Evolutionary conservation across 768 basidiomycete genomes (phyloP).

Genomic region (Suillus subalutaceus): DNA sequence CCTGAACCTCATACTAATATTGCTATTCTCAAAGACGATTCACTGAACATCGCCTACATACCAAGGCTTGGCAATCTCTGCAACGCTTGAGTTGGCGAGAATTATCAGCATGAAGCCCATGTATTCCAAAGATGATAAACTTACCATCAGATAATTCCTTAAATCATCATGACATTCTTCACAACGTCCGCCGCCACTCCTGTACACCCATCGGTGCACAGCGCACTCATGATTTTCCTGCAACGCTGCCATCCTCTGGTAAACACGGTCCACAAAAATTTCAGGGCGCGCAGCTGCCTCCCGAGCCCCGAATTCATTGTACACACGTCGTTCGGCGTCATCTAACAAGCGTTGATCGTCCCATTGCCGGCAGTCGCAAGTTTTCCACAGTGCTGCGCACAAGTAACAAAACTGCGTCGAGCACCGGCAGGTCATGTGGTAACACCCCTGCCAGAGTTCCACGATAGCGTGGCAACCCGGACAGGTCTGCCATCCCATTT

Average conservation of each 20-base stretch:
- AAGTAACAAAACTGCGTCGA: conserved; percentile 62
- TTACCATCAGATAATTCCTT: conserved; percentile 49
- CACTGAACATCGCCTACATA: conserved; percentile 30
- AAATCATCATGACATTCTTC: conserved; percentile 47
- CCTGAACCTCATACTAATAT: background rate
- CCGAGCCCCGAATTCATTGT: conserved; percentile 25
- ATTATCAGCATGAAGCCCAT: background rate
- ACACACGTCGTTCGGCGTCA: conserved; percentile 28
- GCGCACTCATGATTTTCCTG: conserved; percentile 58
- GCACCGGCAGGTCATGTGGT: conserved; percentile 63
- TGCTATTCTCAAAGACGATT: conserved; percentile 20
- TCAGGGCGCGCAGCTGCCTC: conserved; percentile 20
- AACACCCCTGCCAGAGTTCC: conserved; percentile 60
- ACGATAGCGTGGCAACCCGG: conserved; percentile 59
- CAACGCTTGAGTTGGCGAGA: conserved; percentile 23
- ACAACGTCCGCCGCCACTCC: conserved; percentile 46
- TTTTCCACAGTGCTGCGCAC: conserved; percentile 65
- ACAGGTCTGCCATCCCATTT: conserved; percentile 63
- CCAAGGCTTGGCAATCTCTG: conserved; percentile 24
- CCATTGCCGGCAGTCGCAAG: conserved; percentile 64
- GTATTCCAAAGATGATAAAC: conserved; percentile 16
- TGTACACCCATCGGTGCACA: conserved; percentile 46
- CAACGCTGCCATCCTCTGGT: conserved; percentile 36
- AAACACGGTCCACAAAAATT: conserved; percentile 23
- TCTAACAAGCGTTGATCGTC: conserved; percentile 49